Evolutionary conservation across 345 rosid genomes (phyloP).

Genomic region (Linum usitatissimum): DNA sequence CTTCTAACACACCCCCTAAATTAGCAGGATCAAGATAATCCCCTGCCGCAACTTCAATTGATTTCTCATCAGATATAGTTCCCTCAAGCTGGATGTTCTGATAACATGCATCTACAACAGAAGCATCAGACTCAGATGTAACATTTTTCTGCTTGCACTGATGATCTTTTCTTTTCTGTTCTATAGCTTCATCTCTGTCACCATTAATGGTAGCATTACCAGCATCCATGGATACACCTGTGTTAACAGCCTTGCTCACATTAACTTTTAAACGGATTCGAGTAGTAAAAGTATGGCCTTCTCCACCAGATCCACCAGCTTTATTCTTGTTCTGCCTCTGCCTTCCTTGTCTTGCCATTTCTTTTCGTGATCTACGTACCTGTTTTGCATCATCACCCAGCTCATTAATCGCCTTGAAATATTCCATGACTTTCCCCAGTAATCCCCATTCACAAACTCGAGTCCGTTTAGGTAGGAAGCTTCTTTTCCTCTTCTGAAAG

Average conservation of each 20-base stretch:
- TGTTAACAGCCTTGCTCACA: constrained; percentile 51
- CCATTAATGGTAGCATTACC: constrained; percentile 13
- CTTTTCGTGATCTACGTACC: constrained; percentile 27
- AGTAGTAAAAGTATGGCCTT: constrained; percentile 26
- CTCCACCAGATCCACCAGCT: constrained; percentile 27
- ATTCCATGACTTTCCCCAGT: constrained; percentile 33
- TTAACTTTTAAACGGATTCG: constrained; percentile 73
- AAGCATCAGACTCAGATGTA: constrained; percentile 20
- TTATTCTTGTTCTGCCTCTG: constrained; percentile 25
- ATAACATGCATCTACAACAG: constrained; percentile 19
- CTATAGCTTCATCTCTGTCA: constrained; percentile 24
- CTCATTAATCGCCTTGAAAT: constrained; percentile 30
- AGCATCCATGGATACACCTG: constrained; percentile 24
- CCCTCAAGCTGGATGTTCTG: constrained; percentile 25
- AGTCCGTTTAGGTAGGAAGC: constrained; percentile 45
- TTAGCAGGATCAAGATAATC: constrained; percentile 23
- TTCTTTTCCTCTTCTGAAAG: constrained; percentile 49
- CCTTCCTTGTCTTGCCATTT: constrained; percentile 23
- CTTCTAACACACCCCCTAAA: constrained; percentile 29
- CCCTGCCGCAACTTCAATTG: constrained; percentile 31
- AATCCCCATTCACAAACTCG: constrained; percentile 76
- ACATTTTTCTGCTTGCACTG: constrained; percentile 22
- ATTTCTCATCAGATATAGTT: constrained; percentile 24
- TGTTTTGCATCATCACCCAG: constrained; percentile 26
- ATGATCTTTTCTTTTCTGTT: constrained; percentile 22